Conservation (phyloP, 192 early-diverging fungal species). For the Coemansia sp. region DNA sequence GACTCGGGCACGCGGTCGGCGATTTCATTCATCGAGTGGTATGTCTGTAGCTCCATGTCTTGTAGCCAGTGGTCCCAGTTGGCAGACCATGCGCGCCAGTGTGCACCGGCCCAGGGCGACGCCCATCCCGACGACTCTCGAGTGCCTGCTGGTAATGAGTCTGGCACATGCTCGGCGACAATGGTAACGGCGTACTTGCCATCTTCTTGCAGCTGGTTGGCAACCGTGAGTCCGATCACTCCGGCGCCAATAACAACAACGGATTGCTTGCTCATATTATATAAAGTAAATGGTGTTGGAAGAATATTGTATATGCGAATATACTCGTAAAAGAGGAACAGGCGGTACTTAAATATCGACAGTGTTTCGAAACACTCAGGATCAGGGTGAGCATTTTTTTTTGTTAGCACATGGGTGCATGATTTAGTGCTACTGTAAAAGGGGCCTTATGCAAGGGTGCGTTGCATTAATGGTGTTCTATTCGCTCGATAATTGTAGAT, state of each 20-base stretch:
- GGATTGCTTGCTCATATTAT: conserved; percentile 7
- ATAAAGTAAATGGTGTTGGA: not conserved
- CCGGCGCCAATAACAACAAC: conserved; percentile 63
- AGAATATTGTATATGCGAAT: not conserved
- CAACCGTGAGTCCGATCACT: conserved; percentile 62
- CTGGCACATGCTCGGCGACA: conserved; percentile 42
- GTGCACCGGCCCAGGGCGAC: conserved; percentile 63
- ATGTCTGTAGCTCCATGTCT: conserved; percentile 36
- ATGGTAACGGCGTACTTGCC: conserved; percentile 48
- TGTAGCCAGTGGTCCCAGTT: conserved; percentile 51
- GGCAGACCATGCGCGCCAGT: conserved; percentile 64
- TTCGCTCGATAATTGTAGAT: not conserved
- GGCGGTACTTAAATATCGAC: not conserved
- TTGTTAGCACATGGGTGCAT: conserved; percentile 1
- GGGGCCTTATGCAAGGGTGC: not conserved
- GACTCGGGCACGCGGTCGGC: conserved; percentile 22
- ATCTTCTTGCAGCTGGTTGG: conserved; percentile 47
- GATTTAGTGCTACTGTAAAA: not conserved
- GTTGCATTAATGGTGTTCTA: not conserved
- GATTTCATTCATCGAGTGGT: conserved; percentile 21
- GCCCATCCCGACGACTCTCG: conserved; percentile 48
- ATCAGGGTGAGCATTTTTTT: not conserved
- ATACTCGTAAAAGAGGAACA: not conserved
- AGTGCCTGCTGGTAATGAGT: not conserved
- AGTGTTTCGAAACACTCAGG: not conserved